Conservation (phyloP, 1,284 basidiomycete genomes). For the Ganoderma sinense region DNA sequence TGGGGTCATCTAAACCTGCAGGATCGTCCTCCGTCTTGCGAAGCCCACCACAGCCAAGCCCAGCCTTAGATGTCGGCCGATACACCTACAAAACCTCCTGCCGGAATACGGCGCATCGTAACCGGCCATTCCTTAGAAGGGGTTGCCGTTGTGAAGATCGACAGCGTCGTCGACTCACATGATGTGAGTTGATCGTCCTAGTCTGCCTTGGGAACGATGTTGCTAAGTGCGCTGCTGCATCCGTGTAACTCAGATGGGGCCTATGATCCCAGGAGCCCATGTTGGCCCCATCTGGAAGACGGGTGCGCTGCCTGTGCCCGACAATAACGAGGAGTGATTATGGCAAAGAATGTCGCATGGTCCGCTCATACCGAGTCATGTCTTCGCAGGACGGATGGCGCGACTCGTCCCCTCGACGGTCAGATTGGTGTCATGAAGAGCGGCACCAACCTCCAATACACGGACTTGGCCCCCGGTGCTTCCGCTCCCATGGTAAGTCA, state of each 20-base stretch:
- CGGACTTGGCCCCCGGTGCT: constrained; percentile 64
- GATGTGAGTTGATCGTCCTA: constrained; percentile 15
- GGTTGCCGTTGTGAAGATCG: constrained; percentile 31
- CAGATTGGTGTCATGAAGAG: constrained; percentile 53
- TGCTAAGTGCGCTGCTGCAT: background rate
- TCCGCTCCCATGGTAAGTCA: constrained; percentile 56
- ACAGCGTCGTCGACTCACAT: constrained; percentile 25
- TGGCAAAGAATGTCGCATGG: background rate
- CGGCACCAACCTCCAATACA: constrained; percentile 59
- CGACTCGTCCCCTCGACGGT: constrained; percentile 46
- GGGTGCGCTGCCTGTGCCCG: constrained; percentile 57
- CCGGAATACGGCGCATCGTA: constrained; percentile 55
- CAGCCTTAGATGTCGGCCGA: constrained; percentile 56
- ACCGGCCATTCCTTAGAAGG: constrained; percentile 49
- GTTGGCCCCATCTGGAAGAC: constrained; percentile 57
- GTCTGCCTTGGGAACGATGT: background rate
- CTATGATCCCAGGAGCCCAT: constrained; percentile 29
- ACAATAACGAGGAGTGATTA: constrained; percentile 54
- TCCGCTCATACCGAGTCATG: background rate
- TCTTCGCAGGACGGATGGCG: constrained; percentile 57
- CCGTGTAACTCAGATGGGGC: constrained; percentile 11
- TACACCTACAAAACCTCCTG: constrained; percentile 30
- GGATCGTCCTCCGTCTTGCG: constrained; percentile 1
- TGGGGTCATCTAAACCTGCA: background rate
- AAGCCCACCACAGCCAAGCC: constrained; percentile 32